Evolutionary conservation across 306 rosid genomes (phyloP), one percentile per base, ranked within the genome.

Genomic region (Comarum palustre): DNA sequence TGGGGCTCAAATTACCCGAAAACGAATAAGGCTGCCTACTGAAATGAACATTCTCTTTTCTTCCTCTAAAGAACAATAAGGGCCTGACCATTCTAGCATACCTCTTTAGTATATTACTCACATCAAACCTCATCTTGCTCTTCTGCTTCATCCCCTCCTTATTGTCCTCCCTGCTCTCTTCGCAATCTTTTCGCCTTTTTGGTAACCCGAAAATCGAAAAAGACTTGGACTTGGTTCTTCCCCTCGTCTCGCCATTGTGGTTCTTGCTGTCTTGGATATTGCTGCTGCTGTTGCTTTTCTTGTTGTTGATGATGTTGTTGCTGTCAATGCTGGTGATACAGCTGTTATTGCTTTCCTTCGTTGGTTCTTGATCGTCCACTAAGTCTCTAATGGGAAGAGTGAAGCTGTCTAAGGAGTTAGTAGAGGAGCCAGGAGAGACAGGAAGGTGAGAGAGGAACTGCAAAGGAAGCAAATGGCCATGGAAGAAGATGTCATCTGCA

Each of bases 401-500:
- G 80, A 85, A 86, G 76, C 85, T 86, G 57, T 93, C 94, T 24
- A 83, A 27, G 55, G 92, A 89, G 68, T 85, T 84, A 68, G 87
- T 87, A 47, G 98, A 93, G 39, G 89, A 85, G 75, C 92, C 92
- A 34, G 97, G 92, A 8, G 98, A 85, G 22, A 85, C 84, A 24
- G 96, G 86, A 47, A 89, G 88, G 77, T 93, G 98, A 55, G 98
- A 86, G 59, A 93, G 85, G 72, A 89, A 89, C 61, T 91, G 98
- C 20, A 93, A 89, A 32, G 98, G 98, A 46, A 93, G 97, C 79
- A 93, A 77, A 78, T 91, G 98, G 25, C 98, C 98, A n/a, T 89
- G 98, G 89, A 91, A 93, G 92, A 93, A 93, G 68, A 93, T 93
- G 81, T 93, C 98, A 42, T 93, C 98, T 5, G 98, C 98, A 0